Conservation (phyloP, 306 rosid species). For the Heteromeles arbutifolia region DNA sequence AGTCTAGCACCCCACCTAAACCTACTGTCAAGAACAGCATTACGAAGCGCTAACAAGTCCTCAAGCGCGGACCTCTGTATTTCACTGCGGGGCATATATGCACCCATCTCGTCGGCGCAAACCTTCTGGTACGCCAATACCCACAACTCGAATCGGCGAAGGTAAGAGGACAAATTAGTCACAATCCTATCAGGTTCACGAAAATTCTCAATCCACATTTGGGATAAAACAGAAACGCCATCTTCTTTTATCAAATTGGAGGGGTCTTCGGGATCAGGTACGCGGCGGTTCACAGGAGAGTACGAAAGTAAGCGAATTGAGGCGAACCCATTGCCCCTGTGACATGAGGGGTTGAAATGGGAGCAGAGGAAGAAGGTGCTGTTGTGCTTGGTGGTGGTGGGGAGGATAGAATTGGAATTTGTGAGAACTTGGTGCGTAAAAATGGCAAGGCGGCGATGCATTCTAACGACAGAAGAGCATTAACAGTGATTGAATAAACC, state of each 20-base stretch:
- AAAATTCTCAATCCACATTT: slow-evolving; percentile 80
- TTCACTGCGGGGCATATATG: slow-evolving; percentile 60
- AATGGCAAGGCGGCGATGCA: slow-evolving; percentile 56
- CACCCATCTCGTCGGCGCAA: slow-evolving; percentile 73
- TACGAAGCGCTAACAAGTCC: slow-evolving; percentile 71
- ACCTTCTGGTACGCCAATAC: slow-evolving; percentile 85
- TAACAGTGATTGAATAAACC: neutral
- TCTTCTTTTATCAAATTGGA: slow-evolving; percentile 60
- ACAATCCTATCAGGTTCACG: slow-evolving; percentile 54
- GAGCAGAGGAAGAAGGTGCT: slow-evolving; percentile 11
- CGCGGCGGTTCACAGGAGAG: slow-evolving; percentile 33
- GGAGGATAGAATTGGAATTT: slow-evolving; percentile 8
- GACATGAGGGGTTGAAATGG: slow-evolving; percentile 13
- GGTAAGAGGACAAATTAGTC: slow-evolving; percentile 53
- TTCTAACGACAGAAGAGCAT: neutral
- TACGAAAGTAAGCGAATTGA: slow-evolving; percentile 23
- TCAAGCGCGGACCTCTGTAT: slow-evolving; percentile 54
- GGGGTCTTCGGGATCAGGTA: slow-evolving; percentile 62
- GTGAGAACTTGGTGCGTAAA: slow-evolving; percentile 34
- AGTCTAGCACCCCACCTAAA: slow-evolving; percentile 86
- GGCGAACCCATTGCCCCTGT: slow-evolving; percentile 16
- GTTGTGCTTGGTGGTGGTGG: slow-evolving; percentile 14
- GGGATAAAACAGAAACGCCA: slow-evolving; percentile 57
- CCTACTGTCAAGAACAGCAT: slow-evolving; percentile 68
- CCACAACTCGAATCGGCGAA: slow-evolving; percentile 83